These are phyloP conservation scores for Marasmius oreades DNA, from an alignment of 1,284 basidiomycete species.

Conservation along the genomic window DNA sequence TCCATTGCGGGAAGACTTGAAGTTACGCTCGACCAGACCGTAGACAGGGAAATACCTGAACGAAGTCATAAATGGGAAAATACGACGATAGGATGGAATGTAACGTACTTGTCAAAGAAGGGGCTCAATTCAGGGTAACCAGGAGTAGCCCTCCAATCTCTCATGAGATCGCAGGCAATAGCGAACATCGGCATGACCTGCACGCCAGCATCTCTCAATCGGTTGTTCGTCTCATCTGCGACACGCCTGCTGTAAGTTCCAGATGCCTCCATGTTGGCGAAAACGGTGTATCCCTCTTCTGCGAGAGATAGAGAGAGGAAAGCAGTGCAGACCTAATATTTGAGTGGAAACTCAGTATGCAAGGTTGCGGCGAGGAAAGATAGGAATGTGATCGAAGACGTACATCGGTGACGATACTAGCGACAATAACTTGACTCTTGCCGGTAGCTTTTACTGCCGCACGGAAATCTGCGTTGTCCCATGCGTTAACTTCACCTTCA, in stretches of 20 bases:
- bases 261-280: constrained; percentile 42
- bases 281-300: constrained; percentile 41
- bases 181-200: constrained; percentile 40
- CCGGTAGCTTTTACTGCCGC: constrained; percentile 42
- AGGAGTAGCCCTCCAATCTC: constrained; percentile 43
- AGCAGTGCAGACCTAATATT: constrained; percentile 35
- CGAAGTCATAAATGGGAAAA: neutral
- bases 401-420: constrained; percentile 46
- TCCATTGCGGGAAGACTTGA: too few species aligned
- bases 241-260: constrained; percentile 36
- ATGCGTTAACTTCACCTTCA: constrained; percentile 47
- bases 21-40: constrained; percentile 36
- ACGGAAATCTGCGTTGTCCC: constrained; percentile 46
- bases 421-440: constrained; percentile 45
- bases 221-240: constrained; percentile 40
- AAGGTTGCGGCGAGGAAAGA: neutral
- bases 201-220: constrained; percentile 41
- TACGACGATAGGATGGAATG: too few species aligned
- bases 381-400: constrained; percentile 11
- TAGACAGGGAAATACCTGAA: constrained; percentile 38
- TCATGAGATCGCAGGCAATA: constrained; percentile 38
- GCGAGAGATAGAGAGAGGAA: constrained; percentile 42
- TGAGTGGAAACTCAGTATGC: neutral
- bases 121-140: constrained; percentile 35
- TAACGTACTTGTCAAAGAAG: constrained; percentile 38